A percentile compares a stretch with the other conserved stretches of the same genome.
These are phyloP conservation scores for Populus trichocarpa DNA, from an alignment of 441 rosid genomes.

Conservation along the genomic window DNA sequence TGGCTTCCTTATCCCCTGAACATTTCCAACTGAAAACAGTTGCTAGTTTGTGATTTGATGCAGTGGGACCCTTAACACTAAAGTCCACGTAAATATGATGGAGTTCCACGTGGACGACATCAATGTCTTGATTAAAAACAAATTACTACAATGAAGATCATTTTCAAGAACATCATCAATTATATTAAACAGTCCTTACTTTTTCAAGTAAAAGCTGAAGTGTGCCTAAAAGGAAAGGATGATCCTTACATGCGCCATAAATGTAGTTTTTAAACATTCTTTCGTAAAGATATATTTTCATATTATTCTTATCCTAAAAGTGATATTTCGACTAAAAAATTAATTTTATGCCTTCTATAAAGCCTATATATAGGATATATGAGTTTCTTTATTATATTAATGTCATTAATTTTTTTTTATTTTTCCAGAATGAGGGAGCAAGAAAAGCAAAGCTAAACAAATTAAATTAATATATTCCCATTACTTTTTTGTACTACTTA, in stretches of 20 bases:
- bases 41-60: slow-evolving; percentile 32
- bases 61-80: slow-evolving; percentile 31
- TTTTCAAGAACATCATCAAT: not conserved
- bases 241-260: not conserved
- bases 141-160: not conserved
- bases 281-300: no score
- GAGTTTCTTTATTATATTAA: no score
- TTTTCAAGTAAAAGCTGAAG: not conserved
- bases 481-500: no score
- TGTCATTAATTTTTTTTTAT: no score
- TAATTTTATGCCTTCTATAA: no score
- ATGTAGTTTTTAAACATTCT: not conserved
- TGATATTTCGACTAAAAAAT: no score
- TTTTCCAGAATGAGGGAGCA: no score
- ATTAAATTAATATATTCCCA: no score
- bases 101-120: slow-evolving; percentile 33
- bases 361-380: no score
- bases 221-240: not conserved
- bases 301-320: no score
- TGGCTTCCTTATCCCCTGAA: not conserved
- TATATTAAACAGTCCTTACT: not conserved
- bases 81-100: slow-evolving; percentile 39
- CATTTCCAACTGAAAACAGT: slow-evolving; percentile 39
- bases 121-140: slow-evolving; percentile 12
- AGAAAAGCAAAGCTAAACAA: no score